These are phyloP conservation scores for Globisporangium carolinianum DNA, from an alignment of 352 stramenopile genomes.

Conservation along the genomic window DNA sequence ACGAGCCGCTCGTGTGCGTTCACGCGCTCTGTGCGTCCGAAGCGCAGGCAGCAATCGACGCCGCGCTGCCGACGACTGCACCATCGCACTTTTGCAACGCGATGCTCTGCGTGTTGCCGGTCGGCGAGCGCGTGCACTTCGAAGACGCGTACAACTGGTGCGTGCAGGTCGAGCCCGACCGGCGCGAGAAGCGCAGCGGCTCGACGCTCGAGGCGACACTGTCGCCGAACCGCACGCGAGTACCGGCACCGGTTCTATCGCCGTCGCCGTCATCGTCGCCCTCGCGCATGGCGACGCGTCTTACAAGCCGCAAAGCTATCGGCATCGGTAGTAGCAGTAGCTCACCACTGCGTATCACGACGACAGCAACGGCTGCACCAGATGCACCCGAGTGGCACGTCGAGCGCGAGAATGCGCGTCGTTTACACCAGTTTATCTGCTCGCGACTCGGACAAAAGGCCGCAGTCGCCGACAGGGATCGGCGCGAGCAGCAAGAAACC, in stretches of 20 bases:
- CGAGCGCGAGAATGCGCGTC: constrained; percentile 44
- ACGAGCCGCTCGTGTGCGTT: constrained; percentile 47
- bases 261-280: not conserved
- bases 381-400: constrained; percentile 24
- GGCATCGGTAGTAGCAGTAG: not conserved
- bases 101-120: constrained; percentile 52
- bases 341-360: not conserved
- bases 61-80: constrained; percentile 26
- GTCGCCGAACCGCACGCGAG: constrained; percentile 11
- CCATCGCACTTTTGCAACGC: constrained; percentile 30
- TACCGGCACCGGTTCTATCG: not conserved
- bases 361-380: not conserved
- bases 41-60: constrained; percentile 30
- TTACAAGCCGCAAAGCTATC: not conserved
- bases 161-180: constrained; percentile 47
- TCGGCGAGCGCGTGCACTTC: constrained; percentile 36
- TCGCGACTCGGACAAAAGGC: constrained; percentile 31
- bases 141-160: constrained; percentile 60
- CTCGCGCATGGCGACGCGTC: constrained; percentile 1
- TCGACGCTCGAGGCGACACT: constrained; percentile 2
- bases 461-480: constrained; percentile 8
- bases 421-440: constrained; percentile 59
- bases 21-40: constrained; percentile 41
- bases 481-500: constrained; percentile 27
- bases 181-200: constrained; percentile 30